These are phyloP conservation scores for Syzygium malaccense DNA, from an alignment of 441 rosid species.

Conservation along the genomic window DNA sequence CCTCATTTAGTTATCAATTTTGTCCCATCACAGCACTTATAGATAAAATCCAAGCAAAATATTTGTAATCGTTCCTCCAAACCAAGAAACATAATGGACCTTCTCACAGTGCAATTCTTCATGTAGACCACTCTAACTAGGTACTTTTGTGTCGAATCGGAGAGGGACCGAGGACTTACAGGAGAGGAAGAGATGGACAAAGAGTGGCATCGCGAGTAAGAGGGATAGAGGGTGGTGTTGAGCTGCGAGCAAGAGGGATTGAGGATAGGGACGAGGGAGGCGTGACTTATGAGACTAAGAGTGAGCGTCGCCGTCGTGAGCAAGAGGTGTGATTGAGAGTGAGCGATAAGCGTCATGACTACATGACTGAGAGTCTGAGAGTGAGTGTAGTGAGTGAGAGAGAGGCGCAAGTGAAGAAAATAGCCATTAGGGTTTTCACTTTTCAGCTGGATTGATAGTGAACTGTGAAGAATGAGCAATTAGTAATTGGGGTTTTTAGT, in stretches of 20 bases:
- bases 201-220: neutral
- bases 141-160: neutral
- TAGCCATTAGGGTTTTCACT: no score
- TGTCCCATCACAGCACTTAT: neutral
- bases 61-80: neutral
- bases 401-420: neutral
- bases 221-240: neutral
- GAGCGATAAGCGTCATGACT: no score
- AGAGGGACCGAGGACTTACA: neutral
- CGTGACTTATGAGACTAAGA: neutral
- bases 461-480: no score
- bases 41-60: neutral
- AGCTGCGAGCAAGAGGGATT: neutral
- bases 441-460: accelerated
- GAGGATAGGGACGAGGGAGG: neutral
- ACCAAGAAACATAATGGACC: neutral
- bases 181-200: neutral
- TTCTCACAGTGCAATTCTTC: neutral
- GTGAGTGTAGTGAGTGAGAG: neutral
- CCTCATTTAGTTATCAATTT: neutral
- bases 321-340: neutral
- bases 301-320: neutral
- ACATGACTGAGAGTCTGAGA: neutral
- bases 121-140: neutral
- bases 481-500: no score